phyloP scores from a whole-genome alignment of 129 eudicot genomes.

The Deinandra increscens region DNA sequence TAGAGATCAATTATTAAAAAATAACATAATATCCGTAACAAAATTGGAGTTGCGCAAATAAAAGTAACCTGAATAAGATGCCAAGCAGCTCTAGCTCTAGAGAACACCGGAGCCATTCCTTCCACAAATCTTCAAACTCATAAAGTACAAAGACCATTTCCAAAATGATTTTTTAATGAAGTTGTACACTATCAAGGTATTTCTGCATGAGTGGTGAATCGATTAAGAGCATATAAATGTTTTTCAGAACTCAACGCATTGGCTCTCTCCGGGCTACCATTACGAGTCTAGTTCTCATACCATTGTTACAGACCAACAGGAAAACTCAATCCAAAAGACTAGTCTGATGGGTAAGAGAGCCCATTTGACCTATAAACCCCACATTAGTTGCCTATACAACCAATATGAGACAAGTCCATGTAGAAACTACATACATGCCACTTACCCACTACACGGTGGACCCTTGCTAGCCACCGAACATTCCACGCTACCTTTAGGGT shows the following conservation, averaged over 20 bases:
- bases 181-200: neutral
- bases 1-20: neutral
- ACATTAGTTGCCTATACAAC: too few species aligned
- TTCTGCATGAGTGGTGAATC: too few species aligned
- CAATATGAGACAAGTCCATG: slow-evolving; percentile 1
- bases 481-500: slow-evolving; percentile 57
- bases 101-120: slow-evolving; percentile 99
- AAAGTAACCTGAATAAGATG: slow-evolving; percentile 88
- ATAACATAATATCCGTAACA: neutral
- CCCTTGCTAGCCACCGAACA: slow-evolving; percentile 66
- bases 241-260: too few species aligned
- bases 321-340: too few species aligned
- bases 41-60: neutral
- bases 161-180: neutral
- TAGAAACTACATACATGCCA: neutral
- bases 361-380: too few species aligned
- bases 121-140: slow-evolving; percentile 76
- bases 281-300: too few species aligned
- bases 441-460: slow-evolving; percentile 95
- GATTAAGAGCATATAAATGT: too few species aligned
- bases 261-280: too few species aligned
- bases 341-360: too few species aligned
- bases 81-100: slow-evolving; percentile 97
- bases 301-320: too few species aligned
- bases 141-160: neutral